phyloP scores from a whole-genome alignment of 257 asterid species.

The Salvia hispanica region DNA sequence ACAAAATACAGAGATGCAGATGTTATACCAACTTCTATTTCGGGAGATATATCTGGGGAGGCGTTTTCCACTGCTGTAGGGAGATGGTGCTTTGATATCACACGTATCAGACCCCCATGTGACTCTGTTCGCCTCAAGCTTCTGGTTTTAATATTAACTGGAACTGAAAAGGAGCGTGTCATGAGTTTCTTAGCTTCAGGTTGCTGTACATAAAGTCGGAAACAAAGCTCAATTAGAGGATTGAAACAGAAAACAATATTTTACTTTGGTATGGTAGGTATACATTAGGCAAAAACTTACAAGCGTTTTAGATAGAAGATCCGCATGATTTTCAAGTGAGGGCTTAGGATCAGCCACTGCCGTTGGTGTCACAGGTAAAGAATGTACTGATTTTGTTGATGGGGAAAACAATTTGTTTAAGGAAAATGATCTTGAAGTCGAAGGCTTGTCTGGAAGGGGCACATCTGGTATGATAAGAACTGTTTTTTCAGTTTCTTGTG shows the following conservation, averaged over 20 bases:
- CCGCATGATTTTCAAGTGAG: conserved; percentile 45
- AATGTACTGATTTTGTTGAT: conserved; percentile 62
- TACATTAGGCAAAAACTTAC: conserved; percentile 44
- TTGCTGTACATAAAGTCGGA: conserved; percentile 41
- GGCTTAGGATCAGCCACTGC: conserved; percentile 47
- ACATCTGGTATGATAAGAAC: conserved; percentile 75
- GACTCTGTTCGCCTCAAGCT: conserved; percentile 78
- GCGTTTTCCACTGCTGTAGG: conserved; percentile 48
- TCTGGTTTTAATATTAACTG: conserved; percentile 67
- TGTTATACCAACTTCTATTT: conserved; percentile 54
- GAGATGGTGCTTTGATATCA: conserved; percentile 61
- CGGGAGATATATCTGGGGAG: conserved; percentile 51
- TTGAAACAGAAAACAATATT: conserved; percentile 3
- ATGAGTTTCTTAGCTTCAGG: conserved; percentile 55
- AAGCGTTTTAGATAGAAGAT: conserved; percentile 41
- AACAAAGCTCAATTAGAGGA: conserved; percentile 35
- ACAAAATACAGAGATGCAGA: conserved; percentile 18
- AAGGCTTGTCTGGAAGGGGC: conserved; percentile 70
- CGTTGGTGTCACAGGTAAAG: conserved; percentile 79
- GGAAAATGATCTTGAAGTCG: conserved; percentile 93
- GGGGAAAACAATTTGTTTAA: conserved; percentile 76
- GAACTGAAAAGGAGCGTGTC: conserved; percentile 87
- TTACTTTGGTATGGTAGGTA: conserved; percentile 11
- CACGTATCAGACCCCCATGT: conserved; percentile 77
- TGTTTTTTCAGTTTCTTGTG: conserved; percentile 73